phyloP scores from a whole-genome alignment of 1,284 basidiomycete genomes.

The Melampsora occidentalis region DNA sequence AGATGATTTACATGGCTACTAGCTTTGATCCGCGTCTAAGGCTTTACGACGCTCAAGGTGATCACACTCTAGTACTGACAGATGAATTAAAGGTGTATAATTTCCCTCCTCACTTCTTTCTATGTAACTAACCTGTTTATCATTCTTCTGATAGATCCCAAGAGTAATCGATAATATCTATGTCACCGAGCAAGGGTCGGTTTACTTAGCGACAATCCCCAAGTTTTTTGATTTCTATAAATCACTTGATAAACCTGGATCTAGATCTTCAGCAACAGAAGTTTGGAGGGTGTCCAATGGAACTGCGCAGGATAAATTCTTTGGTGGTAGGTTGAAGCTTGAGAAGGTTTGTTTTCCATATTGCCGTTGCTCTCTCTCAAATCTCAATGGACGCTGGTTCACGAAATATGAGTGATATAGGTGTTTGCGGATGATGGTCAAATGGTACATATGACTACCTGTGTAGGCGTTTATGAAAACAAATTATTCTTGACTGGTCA shows the following conservation, averaged over 20 bases:
- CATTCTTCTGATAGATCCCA: slow-evolving; percentile 20
- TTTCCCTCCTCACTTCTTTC: not conserved
- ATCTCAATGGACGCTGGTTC: not conserved
- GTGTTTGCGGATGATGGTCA: slow-evolving; percentile 36
- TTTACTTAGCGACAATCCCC: slow-evolving; percentile 35
- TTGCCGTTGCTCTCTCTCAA: not conserved
- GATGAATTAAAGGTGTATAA: slow-evolving; percentile 36
- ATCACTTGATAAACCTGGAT: not conserved
- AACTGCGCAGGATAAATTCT: slow-evolving; percentile 30
- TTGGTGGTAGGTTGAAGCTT: slow-evolving; percentile 32
- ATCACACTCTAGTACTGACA: slow-evolving; percentile 33
- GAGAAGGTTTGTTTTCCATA: slow-evolving; percentile 15
- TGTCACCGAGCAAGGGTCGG: slow-evolving; percentile 20
- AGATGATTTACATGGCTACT: slow-evolving; percentile 30
- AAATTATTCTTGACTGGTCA: slow-evolving; percentile 27
- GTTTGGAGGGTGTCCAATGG: slow-evolving; percentile 40
- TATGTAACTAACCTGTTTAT: not conserved
- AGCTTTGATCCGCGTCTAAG: slow-evolving; percentile 24
- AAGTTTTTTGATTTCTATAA: slow-evolving; percentile 13
- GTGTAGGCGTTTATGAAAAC: slow-evolving; percentile 23
- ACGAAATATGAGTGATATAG: not conserved
- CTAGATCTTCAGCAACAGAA: slow-evolving; percentile 18
- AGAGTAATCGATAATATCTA: slow-evolving; percentile 36
- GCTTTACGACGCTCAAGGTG: slow-evolving; percentile 35
- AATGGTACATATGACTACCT: slow-evolving; percentile 22